These are phyloP conservation scores for Rubia tinctorum DNA, from an alignment of 305 asterid genomes.

Conservation along the genomic window DNA sequence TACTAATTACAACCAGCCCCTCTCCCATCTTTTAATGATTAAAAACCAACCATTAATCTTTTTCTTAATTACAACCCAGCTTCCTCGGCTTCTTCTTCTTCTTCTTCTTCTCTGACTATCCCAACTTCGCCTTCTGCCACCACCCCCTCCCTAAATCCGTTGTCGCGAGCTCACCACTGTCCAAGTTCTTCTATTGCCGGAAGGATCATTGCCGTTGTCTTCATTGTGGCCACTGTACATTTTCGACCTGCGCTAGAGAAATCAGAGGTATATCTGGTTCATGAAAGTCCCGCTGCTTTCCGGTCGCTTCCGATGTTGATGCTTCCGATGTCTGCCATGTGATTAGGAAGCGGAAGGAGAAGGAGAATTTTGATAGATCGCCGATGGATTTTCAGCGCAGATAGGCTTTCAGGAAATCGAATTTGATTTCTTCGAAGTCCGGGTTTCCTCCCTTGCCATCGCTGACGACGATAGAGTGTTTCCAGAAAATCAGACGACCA, in stretches of 20 bases:
- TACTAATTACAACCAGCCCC: too few species aligned
- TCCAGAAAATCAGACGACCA: constrained; percentile 19
- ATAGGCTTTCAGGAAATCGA: constrained; percentile 11
- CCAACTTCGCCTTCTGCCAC: too few species aligned
- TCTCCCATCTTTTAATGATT: too few species aligned
- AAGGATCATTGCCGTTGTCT: too few species aligned
- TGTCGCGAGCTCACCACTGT: too few species aligned
- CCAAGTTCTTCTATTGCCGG: too few species aligned
- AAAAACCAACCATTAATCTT: too few species aligned
- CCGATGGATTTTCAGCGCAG: constrained; percentile 17
- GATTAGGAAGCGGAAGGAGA: constrained; percentile 12
- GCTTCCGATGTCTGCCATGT: not conserved
- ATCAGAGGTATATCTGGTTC: constrained; percentile 67
- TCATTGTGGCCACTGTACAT: constrained; percentile 61
- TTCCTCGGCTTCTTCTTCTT: too few species aligned
- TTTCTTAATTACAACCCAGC: too few species aligned
- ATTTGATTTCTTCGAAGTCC: constrained; percentile 9
- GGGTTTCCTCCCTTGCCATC: constrained; percentile 6
- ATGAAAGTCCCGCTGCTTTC: constrained; percentile 40
- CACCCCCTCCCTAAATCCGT: too few species aligned
- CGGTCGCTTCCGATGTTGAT: not conserved
- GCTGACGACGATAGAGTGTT: constrained; percentile 13
- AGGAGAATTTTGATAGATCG: constrained; percentile 13
- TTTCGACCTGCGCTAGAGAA: constrained; percentile 85
- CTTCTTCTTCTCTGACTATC: too few species aligned